Percentiles rank a stretch among this genome's conserved stretches.
phyloP scores from a whole-genome alignment of 345 rosid species.

The Citrus hindsii region DNA sequence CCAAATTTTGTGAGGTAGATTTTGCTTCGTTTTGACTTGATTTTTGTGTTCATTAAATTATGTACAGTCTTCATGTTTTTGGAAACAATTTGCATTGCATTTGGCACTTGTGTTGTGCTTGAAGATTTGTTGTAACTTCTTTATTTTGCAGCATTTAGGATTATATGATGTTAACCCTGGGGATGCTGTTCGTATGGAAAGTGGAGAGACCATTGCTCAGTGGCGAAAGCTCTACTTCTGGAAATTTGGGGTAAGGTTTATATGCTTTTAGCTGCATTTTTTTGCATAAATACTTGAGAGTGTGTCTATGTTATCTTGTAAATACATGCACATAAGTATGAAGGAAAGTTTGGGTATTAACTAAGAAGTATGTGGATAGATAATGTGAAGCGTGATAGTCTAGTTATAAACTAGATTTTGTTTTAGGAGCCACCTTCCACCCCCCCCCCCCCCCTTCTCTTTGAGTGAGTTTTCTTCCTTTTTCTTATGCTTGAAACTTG shows the following conservation, averaged over 20 bases:
- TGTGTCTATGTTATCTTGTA: background rate
- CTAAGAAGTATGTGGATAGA: background rate
- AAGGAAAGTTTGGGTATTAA: background rate
- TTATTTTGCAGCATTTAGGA: conserved; percentile 45
- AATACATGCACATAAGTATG: background rate
- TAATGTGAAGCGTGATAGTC: background rate
- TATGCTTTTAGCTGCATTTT: background rate
- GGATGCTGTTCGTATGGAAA: conserved; percentile 43
- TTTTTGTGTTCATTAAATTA: background rate
- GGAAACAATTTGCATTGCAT: background rate
- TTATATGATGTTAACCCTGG: conserved; percentile 40
- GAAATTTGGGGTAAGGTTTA: conserved; percentile 49
- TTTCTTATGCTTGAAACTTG: background rate
- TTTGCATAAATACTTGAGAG: background rate
- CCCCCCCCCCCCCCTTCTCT: too few species aligned
- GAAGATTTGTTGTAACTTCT: conserved; percentile 3
- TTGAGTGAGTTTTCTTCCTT: background rate
- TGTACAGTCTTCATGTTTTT: background rate
- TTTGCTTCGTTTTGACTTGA: conserved; percentile 2
- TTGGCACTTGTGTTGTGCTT: background rate
- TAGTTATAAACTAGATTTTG: background rate
- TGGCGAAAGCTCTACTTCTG: conserved; percentile 45
- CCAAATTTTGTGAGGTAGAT: conserved; percentile 53
- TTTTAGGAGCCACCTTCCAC: background rate
- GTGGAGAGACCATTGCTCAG: conserved; percentile 46